phyloP scores from a whole-genome alignment of 805 yeast genomes.

The Cyberlindnera bimundalis region DNA sequence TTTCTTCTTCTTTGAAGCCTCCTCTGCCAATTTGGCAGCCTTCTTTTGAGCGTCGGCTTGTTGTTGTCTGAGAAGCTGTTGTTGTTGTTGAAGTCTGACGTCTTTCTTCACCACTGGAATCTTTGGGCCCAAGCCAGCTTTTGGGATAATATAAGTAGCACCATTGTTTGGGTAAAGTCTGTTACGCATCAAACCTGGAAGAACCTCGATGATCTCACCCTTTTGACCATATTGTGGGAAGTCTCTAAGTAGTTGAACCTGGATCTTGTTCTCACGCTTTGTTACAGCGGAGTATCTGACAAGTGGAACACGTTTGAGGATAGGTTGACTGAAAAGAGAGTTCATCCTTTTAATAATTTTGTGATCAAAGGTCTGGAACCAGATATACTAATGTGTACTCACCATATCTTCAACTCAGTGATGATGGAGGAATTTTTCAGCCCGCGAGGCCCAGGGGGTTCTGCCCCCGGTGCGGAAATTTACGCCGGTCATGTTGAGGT shows the following conservation, averaged over 20 bases:
- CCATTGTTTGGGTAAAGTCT: constrained; percentile 66
- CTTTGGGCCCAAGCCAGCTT: constrained; percentile 22
- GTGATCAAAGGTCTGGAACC: too few species aligned
- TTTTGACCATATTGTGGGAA: constrained; percentile 57
- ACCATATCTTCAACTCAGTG: too few species aligned
- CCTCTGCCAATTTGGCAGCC: constrained; percentile 1
- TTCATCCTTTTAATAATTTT: not conserved
- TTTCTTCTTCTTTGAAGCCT: constrained; percentile 6
- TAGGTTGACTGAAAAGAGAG: constrained; percentile 11
- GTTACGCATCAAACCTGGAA: constrained; percentile 82
- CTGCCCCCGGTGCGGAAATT: constrained; percentile 5
- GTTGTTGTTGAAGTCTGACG: constrained; percentile 12
- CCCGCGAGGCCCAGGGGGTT: not conserved
- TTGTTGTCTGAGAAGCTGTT: constrained; percentile 8
- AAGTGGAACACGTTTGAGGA: constrained; percentile 24
- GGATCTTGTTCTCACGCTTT: constrained; percentile 51
- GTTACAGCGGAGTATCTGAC: constrained; percentile 45
- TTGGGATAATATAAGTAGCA: constrained; percentile 60
- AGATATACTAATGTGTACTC: too few species aligned
- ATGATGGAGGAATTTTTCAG: constrained; percentile 13
- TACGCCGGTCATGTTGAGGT: constrained; percentile 6
- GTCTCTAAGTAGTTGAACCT: constrained; percentile 73
- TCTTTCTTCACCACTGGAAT: constrained; percentile 27
- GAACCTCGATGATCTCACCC: constrained; percentile 74
- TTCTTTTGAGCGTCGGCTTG: constrained; percentile 4